Base-by-base conservation (phyloP, 2,329 filamentous ascomycete genomes). In the Tolypocladium guangdongense region DNA sequence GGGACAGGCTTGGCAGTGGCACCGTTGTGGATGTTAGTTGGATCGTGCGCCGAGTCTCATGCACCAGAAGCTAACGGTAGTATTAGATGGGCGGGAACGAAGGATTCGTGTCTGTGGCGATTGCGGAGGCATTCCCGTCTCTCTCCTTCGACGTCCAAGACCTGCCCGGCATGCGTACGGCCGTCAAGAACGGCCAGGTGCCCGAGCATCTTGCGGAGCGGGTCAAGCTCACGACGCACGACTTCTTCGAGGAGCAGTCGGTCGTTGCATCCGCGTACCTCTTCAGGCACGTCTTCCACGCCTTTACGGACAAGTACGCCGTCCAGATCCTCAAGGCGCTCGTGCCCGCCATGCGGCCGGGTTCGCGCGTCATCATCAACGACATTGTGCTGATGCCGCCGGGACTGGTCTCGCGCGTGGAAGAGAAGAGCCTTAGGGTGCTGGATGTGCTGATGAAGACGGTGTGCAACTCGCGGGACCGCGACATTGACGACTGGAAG, bases 231-330 rank as follows among this genome's bases (percentile, higher is more conserved):
- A 65, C 67, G 55, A 67, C 66, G 4, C 77, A 83, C 62, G 74
- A 80, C 60, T 79, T 83, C 60, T 78, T 81, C 62, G 63, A 68
- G 3, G 68, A 71, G 33, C 79, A 83, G 62, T 69, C 73, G 0
- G 68, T 76, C 8, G 70, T 63, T 1, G 78, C 76, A 1, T 76
- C 78, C 57, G 65, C 79, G 33, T 82, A 81, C 64, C 67, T 80
- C 52, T 72, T 81, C 62, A 74, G 76, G 45, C 73, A 74, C 66
- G 77, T 82, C 54, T 66, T 83, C 32, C 78, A 83, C 63, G 78
- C 81, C 64, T 79, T 78, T 65, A 72, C 77, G 0, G 77, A 79
- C 47, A 69, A 70, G 22, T 72, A 76, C 51, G 68, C 69, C 2
- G 59, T 72, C 35, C 63, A 66, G 30, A 74, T 79, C 39, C 63